A percentile compares a stretch with the other conserved stretches of the same genome.
phyloP scores from a whole-genome alignment of 371 early-diverging fungal genomes.

The Mucor mucedo region DNA sequence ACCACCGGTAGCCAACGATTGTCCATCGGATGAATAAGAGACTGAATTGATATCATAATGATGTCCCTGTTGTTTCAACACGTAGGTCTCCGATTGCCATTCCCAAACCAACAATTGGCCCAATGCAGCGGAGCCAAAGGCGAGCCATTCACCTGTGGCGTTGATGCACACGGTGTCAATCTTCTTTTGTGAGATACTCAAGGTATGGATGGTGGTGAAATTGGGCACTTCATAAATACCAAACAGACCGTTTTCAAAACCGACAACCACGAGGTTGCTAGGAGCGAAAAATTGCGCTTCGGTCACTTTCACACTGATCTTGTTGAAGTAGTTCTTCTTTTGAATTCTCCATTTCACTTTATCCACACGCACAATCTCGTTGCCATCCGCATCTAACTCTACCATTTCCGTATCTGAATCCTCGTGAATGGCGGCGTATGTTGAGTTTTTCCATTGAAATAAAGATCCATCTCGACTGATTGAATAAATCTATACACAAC shows the following conservation, averaged over 20 bases:
- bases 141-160: conserved; percentile 96
- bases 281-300: conserved; percentile 81
- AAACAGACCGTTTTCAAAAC: conserved; percentile 93
- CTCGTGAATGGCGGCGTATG: conserved; percentile 35
- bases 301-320: conserved; percentile 74
- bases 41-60: conserved; percentile 90
- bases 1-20: conserved; percentile 93
- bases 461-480: conserved; percentile 90
- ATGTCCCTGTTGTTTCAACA: conserved; percentile 98
- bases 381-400: conserved; percentile 62
- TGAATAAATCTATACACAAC: conserved; percentile 70
- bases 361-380: conserved; percentile 43
- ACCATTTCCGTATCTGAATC: conserved; percentile 52
- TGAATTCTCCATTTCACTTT: conserved; percentile 67
- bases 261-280: conserved; percentile 84
- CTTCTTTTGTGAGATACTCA: conserved; percentile 93
- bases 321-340: conserved; percentile 74
- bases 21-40: conserved; percentile 93
- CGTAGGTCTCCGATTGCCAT: conserved; percentile 98
- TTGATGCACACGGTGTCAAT: conserved; percentile 90
- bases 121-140: conserved; percentile 88
- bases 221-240: conserved; percentile 96
- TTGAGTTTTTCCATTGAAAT: conserved; percentile 78
- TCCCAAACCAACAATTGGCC: conserved; percentile 99
- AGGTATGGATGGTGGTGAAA: conserved; percentile 84